Evolutionary conservation across 352 stramenopile genomes (phyloP).

Genomic region (Phytopythium chamaehyphon): DNA sequence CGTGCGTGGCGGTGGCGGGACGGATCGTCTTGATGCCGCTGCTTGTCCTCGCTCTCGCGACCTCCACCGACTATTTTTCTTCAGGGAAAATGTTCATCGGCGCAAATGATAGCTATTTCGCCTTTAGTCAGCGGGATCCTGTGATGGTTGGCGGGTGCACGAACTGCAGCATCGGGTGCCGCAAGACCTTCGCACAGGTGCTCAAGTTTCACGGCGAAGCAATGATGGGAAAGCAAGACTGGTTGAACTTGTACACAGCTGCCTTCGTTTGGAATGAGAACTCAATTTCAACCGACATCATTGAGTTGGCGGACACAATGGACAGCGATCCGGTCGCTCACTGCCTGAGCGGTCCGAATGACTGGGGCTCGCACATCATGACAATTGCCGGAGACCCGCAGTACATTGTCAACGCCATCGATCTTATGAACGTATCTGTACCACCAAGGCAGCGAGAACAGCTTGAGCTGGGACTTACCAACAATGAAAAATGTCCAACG

Average conservation of each 20-base stretch:
- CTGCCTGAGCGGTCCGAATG: slow-evolving; percentile 13
- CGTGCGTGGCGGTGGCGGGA: no score
- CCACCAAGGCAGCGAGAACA: slow-evolving; percentile 5
- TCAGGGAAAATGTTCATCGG: slow-evolving; percentile 15
- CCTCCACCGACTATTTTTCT: no score
- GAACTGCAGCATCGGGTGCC: slow-evolving; percentile 6
- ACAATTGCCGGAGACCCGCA: slow-evolving; percentile 9
- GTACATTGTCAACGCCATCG: slow-evolving; percentile 7
- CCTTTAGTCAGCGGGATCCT: slow-evolving; percentile 10
- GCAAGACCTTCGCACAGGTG: background rate
- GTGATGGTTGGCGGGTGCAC: slow-evolving; percentile 12
- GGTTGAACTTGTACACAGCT: slow-evolving; percentile 9
- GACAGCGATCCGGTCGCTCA: slow-evolving; percentile 10
- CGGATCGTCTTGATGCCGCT: no score
- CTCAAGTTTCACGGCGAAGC: background rate
- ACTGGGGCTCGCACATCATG: slow-evolving; percentile 12
- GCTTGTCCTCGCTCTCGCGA: no score
- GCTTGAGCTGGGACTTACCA: slow-evolving; percentile 3
- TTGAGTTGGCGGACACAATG: slow-evolving; percentile 6
- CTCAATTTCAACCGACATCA: slow-evolving; percentile 5
- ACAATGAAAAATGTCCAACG: slow-evolving; percentile 9
- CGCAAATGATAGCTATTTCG: slow-evolving; percentile 19
- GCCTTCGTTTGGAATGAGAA: slow-evolving; percentile 8
- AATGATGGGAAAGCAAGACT: slow-evolving; percentile 14
- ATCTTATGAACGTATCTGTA: slow-evolving; percentile 9